Base-by-base conservation (phyloP, 2,329 filamentous ascomycete genomes). In the Ceratocystis papillata region DNA sequence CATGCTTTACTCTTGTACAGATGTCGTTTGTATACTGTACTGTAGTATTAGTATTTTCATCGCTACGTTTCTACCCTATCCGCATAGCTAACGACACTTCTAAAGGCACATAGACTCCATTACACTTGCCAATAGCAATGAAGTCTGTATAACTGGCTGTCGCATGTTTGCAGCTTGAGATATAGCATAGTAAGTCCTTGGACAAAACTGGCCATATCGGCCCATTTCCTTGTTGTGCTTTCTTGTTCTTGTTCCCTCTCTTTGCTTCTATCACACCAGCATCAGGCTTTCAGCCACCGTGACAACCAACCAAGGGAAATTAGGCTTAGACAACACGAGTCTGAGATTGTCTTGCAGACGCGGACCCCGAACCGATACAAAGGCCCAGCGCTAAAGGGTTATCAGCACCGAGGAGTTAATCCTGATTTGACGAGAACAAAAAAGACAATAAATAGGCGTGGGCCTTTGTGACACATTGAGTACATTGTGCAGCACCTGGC, bases 251-350 rank as follows among this genome's bases (percentile, higher is more conserved):
- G 25, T 30, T 59, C 17, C 28, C 33, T 17, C 4, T 10, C 28
- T 8, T 5, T 59, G 55, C 10, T 59, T n/a, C 17, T 30, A 8
- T 33, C 55, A 8, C 55, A 4, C 12, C 12, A 55, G 30, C 28
- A 17, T 5, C 20, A 22, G 2, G 4, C 17, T 37, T 59, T 59
- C 55, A 37, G 55, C 55, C 55, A 59, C 55, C 30, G 15, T 12
- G 55, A 20, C 28, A 59, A 37, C 55, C n/a, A n/a, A 15, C 30
- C 55, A 30, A 59, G 55, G 55, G 12, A 59, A 59, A 59, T 59
- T 28, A 59, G 55, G 55, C 28, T 59, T 37, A 59, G 55, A 59
- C 55, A 59, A 59, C 55, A 59, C 55, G 55, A 59, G 25, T 30
- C 5, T 59, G 30, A 37, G 30, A 59, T 33, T 59, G 55, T 59